Evolutionary conservation across 1,284 basidiomycete genomes (phyloP), one percentile per base, ranked within the genome.

Genomic region (Malassezia equina): DNA sequence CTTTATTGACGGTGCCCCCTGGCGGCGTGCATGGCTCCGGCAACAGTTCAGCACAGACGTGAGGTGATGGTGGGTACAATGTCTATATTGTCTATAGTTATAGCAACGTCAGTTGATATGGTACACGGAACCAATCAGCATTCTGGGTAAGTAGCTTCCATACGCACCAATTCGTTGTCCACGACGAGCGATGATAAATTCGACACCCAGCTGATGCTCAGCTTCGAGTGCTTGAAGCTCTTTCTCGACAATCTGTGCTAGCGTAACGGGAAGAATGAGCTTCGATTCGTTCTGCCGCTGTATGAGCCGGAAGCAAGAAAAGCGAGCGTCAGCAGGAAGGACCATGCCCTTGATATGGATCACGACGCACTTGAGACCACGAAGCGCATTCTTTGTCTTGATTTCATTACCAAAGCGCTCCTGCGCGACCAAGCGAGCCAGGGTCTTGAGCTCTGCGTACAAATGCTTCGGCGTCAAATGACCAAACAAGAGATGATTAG

Each of bases 391-490:
- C 11, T 45, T n/a, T 27, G 29, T 42, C 3, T 27, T 6, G 12
- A 13, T 19, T n/a, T 41, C 27, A 7, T 82, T 83, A 6, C 85
- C 89, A 77, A 84, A 94, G 76, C 90, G 89, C 7, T 84, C 94
- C 3, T 7, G n/a, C 12, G 25, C 19, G 1, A 51, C 49, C 1
- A 19, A 29, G 11, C 28, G 39, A 12, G 68, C 64, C 25, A 72
- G 49, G 32, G 60, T 58, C 15, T 58, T 47, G 34, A 72, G 46
- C 45, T 72, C 70, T 43, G 66, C 63, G 48, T 63, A 67, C 17
- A 71, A 60, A 40, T 65, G 60, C 36, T 58, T 58, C 15, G 66
- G 65, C 17, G 60, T 62, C 50, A 72, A 44, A 43, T 72, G 70
- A 0, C 70, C 70, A 29, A 67, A 72, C 5, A 72, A 47, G 15